Conservation (phyloP, 192 early-diverging fungal genomes). For the Coemansia sp. region DNA sequence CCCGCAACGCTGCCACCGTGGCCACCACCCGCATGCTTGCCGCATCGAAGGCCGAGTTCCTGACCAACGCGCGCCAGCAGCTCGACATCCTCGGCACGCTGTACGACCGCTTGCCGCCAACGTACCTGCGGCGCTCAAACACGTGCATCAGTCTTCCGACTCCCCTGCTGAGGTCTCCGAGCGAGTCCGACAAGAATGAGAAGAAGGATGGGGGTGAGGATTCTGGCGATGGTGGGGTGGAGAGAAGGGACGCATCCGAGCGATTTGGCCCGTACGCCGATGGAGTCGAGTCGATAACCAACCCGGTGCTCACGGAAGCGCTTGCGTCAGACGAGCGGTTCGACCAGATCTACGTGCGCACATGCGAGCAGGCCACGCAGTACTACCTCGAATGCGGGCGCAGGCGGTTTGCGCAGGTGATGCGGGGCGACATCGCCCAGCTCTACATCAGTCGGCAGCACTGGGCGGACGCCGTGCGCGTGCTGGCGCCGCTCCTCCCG, state of each 20-base stretch:
- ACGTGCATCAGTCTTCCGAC: constrained; percentile 13
- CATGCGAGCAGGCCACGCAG: constrained; percentile 52
- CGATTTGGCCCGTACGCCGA: neutral
- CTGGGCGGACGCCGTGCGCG: constrained; percentile 32
- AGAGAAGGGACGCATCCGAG: neutral
- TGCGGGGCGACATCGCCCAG: constrained; percentile 49
- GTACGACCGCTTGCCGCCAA: constrained; percentile 18
- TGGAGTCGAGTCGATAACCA: constrained; percentile 19
- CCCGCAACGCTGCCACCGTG: neutral
- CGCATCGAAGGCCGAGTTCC: constrained; percentile 51
- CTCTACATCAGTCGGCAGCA: constrained; percentile 33
- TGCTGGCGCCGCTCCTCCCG: constrained; percentile 34
- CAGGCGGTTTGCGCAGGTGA: constrained; percentile 35
- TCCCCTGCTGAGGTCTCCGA: constrained; percentile 2
- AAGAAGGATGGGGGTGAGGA: neutral
- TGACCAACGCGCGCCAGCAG: constrained; percentile 44
- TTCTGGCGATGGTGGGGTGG: neutral
- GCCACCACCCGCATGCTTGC: constrained; percentile 27
- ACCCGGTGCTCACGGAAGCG: constrained; percentile 50
- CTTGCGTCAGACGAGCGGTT: constrained; percentile 40
- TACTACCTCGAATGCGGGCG: constrained; percentile 53
- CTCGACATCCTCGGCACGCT: constrained; percentile 49
- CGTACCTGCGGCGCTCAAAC: constrained; percentile 15
- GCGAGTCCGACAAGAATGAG: neutral
- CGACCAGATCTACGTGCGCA: constrained; percentile 52